These are phyloP conservation scores for Acacia acuminata DNA, from an alignment of 306 rosid genomes.

Conservation along the genomic window DNA sequence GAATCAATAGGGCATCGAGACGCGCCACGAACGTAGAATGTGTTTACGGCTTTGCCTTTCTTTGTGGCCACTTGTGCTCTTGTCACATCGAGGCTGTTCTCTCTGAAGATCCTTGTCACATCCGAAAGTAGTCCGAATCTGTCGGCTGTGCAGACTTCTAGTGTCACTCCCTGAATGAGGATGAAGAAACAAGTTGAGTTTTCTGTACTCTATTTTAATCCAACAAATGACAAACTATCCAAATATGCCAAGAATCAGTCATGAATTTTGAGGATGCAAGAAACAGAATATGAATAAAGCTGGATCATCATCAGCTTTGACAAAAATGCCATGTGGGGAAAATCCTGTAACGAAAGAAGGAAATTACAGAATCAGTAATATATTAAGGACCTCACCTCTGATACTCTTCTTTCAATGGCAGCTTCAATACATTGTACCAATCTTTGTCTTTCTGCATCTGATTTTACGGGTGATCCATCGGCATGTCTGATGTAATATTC, in stretches of 20 bases:
- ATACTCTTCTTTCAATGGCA: slow-evolving; percentile 93
- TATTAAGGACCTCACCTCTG: slow-evolving; percentile 57
- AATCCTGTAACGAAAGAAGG: slow-evolving; percentile 1
- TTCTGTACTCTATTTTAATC: background rate
- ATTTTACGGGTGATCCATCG: slow-evolving; percentile 92
- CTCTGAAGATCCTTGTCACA: slow-evolving; percentile 90
- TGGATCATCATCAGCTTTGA: background rate
- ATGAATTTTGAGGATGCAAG: slow-evolving; percentile 12
- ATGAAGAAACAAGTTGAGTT: slow-evolving; percentile 33
- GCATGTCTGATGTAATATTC: slow-evolving; percentile 85
- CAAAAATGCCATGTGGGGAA: slow-evolving; percentile 22
- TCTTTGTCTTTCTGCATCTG: slow-evolving; percentile 93
- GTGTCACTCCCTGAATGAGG: slow-evolving; percentile 76
- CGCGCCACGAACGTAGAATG: slow-evolving; percentile 86
- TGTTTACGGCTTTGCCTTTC: slow-evolving; percentile 86
- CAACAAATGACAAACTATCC: slow-evolving; percentile 20
- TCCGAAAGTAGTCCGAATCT: slow-evolving; percentile 86
- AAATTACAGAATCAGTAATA: slow-evolving; percentile 8
- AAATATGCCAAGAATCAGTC: slow-evolving; percentile 6
- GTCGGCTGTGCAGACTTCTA: slow-evolving; percentile 94
- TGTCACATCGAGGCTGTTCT: slow-evolving; percentile 91
- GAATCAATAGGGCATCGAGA: slow-evolving; percentile 80
- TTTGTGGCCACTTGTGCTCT: slow-evolving; percentile 92
- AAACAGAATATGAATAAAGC: background rate
- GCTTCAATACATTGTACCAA: slow-evolving; percentile 94